These are phyloP conservation scores for Penicillium angulare DNA, from an alignment of 495 filamentous ascomycete species.

Conservation along the genomic window DNA sequence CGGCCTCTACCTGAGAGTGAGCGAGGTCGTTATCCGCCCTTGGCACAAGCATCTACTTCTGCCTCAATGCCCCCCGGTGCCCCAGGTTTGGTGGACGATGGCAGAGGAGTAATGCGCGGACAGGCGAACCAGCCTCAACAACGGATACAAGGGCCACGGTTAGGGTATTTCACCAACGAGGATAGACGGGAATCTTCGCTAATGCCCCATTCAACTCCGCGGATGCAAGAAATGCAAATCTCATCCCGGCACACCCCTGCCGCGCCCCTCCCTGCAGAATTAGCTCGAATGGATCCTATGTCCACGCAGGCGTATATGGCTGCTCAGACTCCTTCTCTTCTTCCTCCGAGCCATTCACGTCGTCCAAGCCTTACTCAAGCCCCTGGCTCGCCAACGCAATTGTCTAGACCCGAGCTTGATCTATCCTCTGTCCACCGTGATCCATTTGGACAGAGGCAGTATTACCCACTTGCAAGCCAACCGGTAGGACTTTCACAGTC, in stretches of 20 bases:
- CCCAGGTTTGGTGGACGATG: constrained; percentile 32
- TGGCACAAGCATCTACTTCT: constrained; percentile 44
- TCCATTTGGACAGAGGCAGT: constrained; percentile 33
- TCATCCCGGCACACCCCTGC: constrained; percentile 32
- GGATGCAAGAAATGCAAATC: constrained; percentile 31
- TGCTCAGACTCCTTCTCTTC: constrained; percentile 26
- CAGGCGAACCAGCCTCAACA: constrained; percentile 23
- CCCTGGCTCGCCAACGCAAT: constrained; percentile 38
- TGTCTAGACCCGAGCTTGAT: constrained; percentile 35
- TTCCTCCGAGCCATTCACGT: constrained; percentile 38
- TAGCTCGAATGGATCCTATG: constrained; percentile 39
- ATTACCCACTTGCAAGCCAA: constrained; percentile 27
- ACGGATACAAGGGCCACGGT: constrained; percentile 38
- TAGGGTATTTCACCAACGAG: constrained; percentile 41
- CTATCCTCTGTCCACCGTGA: constrained; percentile 40
- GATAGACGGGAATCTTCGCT: constrained; percentile 43
- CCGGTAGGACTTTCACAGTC: constrained; percentile 29
- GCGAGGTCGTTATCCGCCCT: constrained; percentile 39
- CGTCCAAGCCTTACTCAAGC: constrained; percentile 38
- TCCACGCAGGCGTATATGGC: constrained; percentile 35
- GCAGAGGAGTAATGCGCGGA: constrained; percentile 28
- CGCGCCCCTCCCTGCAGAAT: constrained; percentile 25
- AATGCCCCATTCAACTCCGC: constrained; percentile 26
- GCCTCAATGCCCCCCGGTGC: constrained; percentile 25
- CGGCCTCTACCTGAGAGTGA: constrained; percentile 37